Conservation (phyloP, 768 basidiomycete genomes). For the Hericium erinaceus region DNA sequence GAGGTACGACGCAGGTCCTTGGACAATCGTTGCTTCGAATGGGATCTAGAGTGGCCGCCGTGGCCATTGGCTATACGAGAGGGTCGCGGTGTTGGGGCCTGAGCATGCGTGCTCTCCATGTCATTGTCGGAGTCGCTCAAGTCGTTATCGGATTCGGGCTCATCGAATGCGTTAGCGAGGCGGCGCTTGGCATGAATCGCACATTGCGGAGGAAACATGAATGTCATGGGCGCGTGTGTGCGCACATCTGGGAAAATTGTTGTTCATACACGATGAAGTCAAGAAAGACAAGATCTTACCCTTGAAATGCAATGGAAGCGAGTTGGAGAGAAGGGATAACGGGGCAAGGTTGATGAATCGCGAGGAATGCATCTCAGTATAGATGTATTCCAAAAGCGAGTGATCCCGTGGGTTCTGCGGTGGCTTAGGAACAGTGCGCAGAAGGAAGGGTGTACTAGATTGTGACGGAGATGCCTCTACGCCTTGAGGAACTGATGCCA, state of each 20-base stretch:
- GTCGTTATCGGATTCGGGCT: background rate
- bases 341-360: slow-evolving; percentile 63
- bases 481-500: background rate
- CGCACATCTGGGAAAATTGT: slow-evolving; percentile 40
- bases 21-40: background rate
- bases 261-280: too few relatives aligned
- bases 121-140: background rate
- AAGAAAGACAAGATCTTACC: slow-evolving; percentile 27
- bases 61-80: background rate
- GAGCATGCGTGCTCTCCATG: background rate
- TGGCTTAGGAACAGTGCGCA: background rate
- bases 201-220: slow-evolving; percentile 45
- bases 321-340: slow-evolving; percentile 48
- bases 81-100: background rate
- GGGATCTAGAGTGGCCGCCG: background rate
- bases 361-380: slow-evolving; percentile 56
- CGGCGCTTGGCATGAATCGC: background rate
- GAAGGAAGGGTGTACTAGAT: background rate
- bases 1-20: background rate
- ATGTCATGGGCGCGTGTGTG: slow-evolving; percentile 53
- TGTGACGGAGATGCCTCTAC: background rate
- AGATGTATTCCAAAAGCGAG: slow-evolving; percentile 51
- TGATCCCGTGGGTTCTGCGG: slow-evolving; percentile 56
- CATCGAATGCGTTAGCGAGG: background rate
- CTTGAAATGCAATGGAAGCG: slow-evolving; percentile 50